These are phyloP conservation scores for Ustilago cynodontis DNA, from an alignment of 1,284 basidiomycete genomes.

Conservation along the genomic window DNA sequence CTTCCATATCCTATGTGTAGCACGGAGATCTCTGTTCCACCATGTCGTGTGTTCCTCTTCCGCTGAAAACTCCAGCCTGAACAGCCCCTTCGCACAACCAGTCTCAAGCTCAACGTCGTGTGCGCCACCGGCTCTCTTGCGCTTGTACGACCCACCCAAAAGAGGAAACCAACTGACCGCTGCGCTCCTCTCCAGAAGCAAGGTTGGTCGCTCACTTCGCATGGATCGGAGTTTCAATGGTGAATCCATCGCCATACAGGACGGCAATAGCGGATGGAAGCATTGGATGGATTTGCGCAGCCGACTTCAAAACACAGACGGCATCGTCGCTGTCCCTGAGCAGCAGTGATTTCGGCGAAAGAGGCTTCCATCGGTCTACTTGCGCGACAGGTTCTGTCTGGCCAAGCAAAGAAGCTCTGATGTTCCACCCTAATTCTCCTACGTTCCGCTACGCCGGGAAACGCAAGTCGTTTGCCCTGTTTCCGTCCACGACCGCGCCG, in stretches of 20 bases:
- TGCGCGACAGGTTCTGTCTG: not conserved
- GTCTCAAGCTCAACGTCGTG: not conserved
- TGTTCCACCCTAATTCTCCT: not conserved
- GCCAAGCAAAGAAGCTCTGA: constrained; percentile 2
- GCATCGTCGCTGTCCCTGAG: constrained; percentile 1
- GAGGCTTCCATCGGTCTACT: constrained; percentile 3
- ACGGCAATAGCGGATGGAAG: not conserved
- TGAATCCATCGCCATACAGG: not conserved
- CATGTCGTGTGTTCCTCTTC: not conserved
- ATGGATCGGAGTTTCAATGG: constrained; percentile 1
- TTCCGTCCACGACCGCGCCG: not conserved
- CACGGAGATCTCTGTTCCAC: not conserved
- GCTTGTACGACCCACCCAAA: not conserved
- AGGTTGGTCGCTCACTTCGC: not conserved
- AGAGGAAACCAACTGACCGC: too few relatives aligned
- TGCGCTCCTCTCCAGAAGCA: not conserved
- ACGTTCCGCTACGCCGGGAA: not conserved
- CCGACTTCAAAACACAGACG: constrained; percentile 5
- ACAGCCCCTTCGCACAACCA: not conserved
- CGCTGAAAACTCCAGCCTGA: not conserved
- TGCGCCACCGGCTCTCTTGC: not conserved
- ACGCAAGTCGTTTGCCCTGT: not conserved
- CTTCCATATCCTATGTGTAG: not conserved
- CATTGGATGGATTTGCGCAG: not conserved
- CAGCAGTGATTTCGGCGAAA: not conserved